A percentile compares a stretch with the other conserved stretches of the same genome.
Conservation (phyloP, 2,329 filamentous ascomycete species). For the Xenosphaeropsis pyriputrescens region DNA sequence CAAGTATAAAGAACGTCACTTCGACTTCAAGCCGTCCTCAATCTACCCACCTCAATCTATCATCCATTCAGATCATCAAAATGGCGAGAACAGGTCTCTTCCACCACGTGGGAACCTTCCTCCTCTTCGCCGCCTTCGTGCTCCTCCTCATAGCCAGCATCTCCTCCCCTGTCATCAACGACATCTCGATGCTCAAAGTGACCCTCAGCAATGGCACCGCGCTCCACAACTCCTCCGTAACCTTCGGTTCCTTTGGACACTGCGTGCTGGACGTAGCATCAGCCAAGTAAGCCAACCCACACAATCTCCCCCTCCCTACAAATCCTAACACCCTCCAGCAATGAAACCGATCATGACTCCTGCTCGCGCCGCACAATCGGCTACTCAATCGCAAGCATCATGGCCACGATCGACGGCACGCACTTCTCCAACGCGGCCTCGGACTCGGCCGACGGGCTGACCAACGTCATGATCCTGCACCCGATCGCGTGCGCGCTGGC, state of each 20-base stretch:
- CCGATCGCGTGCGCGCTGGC: conserved; percentile 40
- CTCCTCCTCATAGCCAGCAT: conserved; percentile 43
- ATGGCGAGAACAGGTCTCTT: conserved; percentile 18
- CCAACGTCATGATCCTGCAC: conserved; percentile 46
- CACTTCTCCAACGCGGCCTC: conserved; percentile 26
- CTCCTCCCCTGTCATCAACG: conserved; percentile 40
- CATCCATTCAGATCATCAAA: background rate
- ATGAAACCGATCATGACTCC: conserved; percentile 21
- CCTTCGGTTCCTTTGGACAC: conserved; percentile 47
- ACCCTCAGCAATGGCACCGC: conserved; percentile 22
- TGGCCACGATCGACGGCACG: conserved; percentile 23
- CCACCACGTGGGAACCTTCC: conserved; percentile 41
- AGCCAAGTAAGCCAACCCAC: conserved; percentile 13
- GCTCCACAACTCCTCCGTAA: conserved; percentile 22
- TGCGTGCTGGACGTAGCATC: conserved; percentile 25
- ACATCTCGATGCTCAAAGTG: conserved; percentile 37
- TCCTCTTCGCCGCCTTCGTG: conserved; percentile 37
- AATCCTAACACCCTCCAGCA: conserved; percentile 1
- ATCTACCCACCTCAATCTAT: background rate
- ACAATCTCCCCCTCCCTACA: background rate
- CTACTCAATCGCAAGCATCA: conserved; percentile 35
- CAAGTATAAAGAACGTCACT: background rate
- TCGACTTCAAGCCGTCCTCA: background rate
- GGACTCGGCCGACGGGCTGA: conserved; percentile 32
- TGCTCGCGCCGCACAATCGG: conserved; percentile 36